phyloP scores from a whole-genome alignment of 495 filamentous ascomycete genomes.

The Acidomyces sp. region DNA sequence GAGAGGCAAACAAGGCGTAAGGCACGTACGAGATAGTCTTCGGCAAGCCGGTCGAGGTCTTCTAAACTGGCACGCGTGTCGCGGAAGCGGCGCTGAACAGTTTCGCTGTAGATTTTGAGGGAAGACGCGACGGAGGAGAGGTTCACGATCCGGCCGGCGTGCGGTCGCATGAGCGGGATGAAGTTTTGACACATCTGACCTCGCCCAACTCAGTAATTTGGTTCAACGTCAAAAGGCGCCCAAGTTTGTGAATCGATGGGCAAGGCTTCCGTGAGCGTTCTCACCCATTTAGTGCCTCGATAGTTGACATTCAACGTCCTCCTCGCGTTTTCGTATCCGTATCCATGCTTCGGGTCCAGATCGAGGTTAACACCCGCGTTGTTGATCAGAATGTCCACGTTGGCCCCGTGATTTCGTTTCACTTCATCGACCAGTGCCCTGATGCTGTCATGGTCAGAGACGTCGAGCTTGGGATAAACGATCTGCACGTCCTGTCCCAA shows the following conservation, averaged over 20 bases:
- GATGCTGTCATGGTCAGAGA: slow-evolving; percentile 11
- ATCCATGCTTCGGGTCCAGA: too few relatives aligned
- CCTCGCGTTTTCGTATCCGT: slow-evolving; percentile 15
- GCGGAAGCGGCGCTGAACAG: slow-evolving; percentile 13
- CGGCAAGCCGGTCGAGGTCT: slow-evolving; percentile 5
- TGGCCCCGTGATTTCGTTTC: slow-evolving; percentile 2
- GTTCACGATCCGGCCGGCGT: slow-evolving; percentile 26
- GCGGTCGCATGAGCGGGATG: slow-evolving; percentile 8
- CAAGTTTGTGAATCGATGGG: too few relatives aligned
- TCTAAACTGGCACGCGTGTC: slow-evolving; percentile 1
- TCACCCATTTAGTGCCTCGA: too few relatives aligned
- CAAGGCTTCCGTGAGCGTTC: too few relatives aligned
- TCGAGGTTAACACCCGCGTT: slow-evolving; percentile 20
- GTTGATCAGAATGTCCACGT: slow-evolving; percentile 19
- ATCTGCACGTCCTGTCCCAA: not conserved
- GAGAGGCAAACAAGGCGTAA: not conserved
- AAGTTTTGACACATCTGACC: slow-evolving; percentile 16
- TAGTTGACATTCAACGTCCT: slow-evolving; percentile 21
- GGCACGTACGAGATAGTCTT: slow-evolving; percentile 7
- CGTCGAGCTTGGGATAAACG: slow-evolving; percentile 17
- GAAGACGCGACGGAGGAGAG: slow-evolving; percentile 22
- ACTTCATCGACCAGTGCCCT: slow-evolving; percentile 7
- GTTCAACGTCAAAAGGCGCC: too few relatives aligned
- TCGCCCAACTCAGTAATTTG: too few relatives aligned
- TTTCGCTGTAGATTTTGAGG: slow-evolving; percentile 12